These are phyloP conservation scores for Lichtheimia ramosa DNA, from an alignment of 371 early-diverging fungal species.

Conservation along the genomic window DNA sequence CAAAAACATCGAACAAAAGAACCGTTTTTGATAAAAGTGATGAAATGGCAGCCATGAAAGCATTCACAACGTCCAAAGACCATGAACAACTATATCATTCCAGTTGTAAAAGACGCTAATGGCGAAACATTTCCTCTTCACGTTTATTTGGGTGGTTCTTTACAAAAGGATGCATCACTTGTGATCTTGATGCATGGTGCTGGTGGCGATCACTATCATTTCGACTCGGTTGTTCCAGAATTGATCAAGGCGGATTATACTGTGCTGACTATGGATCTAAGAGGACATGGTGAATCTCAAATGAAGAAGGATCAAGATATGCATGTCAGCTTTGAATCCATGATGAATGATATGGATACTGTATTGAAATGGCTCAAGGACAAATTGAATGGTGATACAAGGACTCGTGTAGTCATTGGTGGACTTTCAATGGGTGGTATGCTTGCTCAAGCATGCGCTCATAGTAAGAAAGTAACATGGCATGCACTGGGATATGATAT, in stretches of 20 bases:
- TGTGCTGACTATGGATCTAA: constrained; percentile 30
- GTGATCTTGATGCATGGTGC: constrained; percentile 37
- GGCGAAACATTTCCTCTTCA: neutral
- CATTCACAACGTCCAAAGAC: too few relatives aligned
- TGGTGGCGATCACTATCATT: constrained; percentile 36
- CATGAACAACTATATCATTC: too few relatives aligned
- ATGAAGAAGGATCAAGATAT: neutral
- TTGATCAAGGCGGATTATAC: constrained; percentile 22
- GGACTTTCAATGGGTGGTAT: constrained; percentile 49
- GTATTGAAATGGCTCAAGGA: constrained; percentile 17
- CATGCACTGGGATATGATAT: constrained; percentile 6
- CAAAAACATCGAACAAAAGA: too few relatives aligned
- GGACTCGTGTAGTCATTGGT: constrained; percentile 18
- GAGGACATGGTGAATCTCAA: constrained; percentile 39
- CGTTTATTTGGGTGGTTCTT: neutral
- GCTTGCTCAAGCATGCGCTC: constrained; percentile 21
- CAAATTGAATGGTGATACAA: neutral
- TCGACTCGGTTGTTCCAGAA: constrained; percentile 13
- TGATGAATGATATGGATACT: constrained; percentile 19
- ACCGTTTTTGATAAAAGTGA: too few relatives aligned
- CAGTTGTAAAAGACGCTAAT: too few relatives aligned
- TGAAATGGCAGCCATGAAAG: too few relatives aligned
- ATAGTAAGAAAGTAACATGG: constrained; percentile 3
- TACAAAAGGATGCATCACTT: neutral
- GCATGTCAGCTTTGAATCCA: constrained; percentile 13